Evolutionary conservation across 257 asterid species (phyloP), one percentile per base, ranked within the genome.

Genomic region (Solanum chmielewskii): DNA sequence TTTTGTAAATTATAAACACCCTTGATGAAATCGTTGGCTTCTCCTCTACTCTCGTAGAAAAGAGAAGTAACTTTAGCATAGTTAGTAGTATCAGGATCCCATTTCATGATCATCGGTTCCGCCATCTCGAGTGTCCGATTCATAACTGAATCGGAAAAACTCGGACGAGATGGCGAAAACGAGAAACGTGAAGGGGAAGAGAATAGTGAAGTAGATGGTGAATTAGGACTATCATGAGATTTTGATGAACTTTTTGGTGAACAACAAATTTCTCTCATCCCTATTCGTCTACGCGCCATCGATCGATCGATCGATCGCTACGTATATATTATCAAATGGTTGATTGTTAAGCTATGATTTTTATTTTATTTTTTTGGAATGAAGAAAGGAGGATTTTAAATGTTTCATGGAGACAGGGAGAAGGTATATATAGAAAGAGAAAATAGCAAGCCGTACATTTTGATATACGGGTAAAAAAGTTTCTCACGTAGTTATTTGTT

Each of bases 71-170:
- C 97, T 3, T 90, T 90, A 14, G 95, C 93, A 3, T 89, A 84
- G 2, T 92, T 89, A 29, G 93, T 89, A 20, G 92, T 25, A 0
- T 96, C 93, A 0, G 97, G 94, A 76, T 93, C 71, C 99, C 98
- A 96, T 88, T 96, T 96, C 88, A 35, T 27, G 85, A 96, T 90
- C 15, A 93, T 42, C 12, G 98, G 95, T 31, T 91, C 98, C 0
- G 96, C 94, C 66, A 90, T 70, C 45, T 93, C 95, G 3, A 96
- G 92, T 0, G 97, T 89, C 64, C 94, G 92, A 87, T 92, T 92
- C 94, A 96, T 94, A n/a, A 96, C 93, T 2, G 96, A 90, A 80
- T 94, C 94, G 42, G 97, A 90, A 82, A 94, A 93, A 66, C 92
- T 92, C 37, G 91, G 94, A 11, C 94, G 90, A 11, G 91, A 62